phyloP scores from a whole-genome alignment of 1,284 basidiomycete species.

The Cystobasidium slooffiae region DNA sequence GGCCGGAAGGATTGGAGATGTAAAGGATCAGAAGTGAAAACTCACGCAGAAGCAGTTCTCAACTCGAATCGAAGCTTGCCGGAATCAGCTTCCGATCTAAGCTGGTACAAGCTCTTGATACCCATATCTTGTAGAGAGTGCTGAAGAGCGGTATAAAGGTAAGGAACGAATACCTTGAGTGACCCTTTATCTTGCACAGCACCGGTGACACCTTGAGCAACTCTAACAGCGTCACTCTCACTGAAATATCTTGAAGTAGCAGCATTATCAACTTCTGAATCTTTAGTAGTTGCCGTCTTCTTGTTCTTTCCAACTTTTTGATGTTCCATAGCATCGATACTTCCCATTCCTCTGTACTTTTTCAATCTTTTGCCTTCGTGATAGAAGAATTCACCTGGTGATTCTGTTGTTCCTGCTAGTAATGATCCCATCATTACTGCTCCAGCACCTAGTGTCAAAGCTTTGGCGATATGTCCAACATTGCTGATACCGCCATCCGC shows the following conservation, averaged over 20 bases:
- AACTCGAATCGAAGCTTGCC: conserved; percentile 87
- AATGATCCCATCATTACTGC: conserved; percentile 99
- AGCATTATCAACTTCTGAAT: conserved; percentile 77
- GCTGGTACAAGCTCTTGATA: conserved; percentile 67
- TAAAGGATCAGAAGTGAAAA: conserved; percentile 82
- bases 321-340: conserved; percentile 93
- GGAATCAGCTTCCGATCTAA: conserved; percentile 68
- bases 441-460: conserved; percentile 86
- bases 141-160: conserved; percentile 88
- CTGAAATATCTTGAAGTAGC: conserved; percentile 98
- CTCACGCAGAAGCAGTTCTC: conserved; percentile 80
- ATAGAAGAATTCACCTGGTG: conserved; percentile 93
- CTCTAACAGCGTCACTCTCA: conserved; percentile 91
- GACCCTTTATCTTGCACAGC: conserved; percentile 98
- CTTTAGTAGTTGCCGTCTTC: conserved; percentile 45
- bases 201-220: conserved; percentile 89
- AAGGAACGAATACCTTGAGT: conserved; percentile 75
- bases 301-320: conserved; percentile 61
- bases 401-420: conserved; percentile 93
- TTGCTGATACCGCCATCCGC: conserved; percentile 98
- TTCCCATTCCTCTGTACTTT: conserved; percentile 98
- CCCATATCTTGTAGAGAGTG: conserved; percentile 83
- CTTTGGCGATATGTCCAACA: conserved; percentile 98
- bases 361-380: conserved; percentile 99
- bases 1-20: conserved; percentile 58